A percentile compares a stretch with the other conserved stretches of the same genome.
Evolutionary conservation across 345 rosid genomes (phyloP).

Genomic region (Iberis pinnata): DNA sequence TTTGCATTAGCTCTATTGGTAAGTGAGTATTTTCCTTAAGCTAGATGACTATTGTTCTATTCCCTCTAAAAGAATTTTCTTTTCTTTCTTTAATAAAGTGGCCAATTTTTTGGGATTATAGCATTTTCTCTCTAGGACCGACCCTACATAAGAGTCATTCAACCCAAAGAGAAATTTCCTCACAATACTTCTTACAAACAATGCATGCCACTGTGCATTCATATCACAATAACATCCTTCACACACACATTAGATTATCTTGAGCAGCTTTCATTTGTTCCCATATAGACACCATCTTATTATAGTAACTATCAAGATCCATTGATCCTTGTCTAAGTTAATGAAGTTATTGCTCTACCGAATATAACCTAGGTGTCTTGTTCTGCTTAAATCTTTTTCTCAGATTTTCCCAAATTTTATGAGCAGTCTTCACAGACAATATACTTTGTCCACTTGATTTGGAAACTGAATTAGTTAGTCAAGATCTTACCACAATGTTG

Average conservation of each 20-base stretch:
- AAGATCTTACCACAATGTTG: not conserved
- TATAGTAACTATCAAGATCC: not conserved
- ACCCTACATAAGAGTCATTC: not conserved
- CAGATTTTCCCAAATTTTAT: too few species aligned
- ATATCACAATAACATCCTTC: not conserved
- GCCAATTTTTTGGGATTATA: too few species aligned
- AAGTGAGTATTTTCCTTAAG: too few species aligned
- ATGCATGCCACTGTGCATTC: not conserved
- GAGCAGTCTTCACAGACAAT: too few species aligned
- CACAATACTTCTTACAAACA: not conserved
- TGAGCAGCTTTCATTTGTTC: not conserved
- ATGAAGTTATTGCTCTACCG: not conserved
- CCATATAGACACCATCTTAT: not conserved
- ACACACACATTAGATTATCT: not conserved
- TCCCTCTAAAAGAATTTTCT: too few species aligned
- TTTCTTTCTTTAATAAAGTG: too few species aligned
- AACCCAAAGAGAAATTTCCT: not conserved
- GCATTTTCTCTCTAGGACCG: too few species aligned
- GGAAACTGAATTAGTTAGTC: not conserved
- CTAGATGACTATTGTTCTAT: too few species aligned
- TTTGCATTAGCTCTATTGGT: too few species aligned
- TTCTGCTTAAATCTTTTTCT: not conserved
- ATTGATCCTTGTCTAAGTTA: not conserved
- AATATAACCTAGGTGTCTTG: not conserved
- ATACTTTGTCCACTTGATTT: not conserved